Conservation (phyloP, 176 grass and related monocot species). For the Zea luxurians region DNA sequence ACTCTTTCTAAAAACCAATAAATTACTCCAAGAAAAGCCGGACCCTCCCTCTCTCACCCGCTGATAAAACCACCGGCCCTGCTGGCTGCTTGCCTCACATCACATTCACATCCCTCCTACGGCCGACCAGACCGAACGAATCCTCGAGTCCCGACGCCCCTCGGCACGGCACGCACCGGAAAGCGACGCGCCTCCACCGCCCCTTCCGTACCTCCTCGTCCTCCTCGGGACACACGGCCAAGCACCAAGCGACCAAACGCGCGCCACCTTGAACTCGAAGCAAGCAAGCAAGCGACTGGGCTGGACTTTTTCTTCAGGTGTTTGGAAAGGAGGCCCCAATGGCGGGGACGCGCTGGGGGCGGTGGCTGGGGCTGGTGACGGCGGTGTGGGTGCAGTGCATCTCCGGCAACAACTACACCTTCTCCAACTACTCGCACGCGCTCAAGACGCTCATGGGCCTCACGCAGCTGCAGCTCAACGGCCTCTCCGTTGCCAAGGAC, state of each 20-base stretch:
- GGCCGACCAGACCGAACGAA: too few species aligned
- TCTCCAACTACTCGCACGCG: constrained; percentile 93
- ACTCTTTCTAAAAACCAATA: too few species aligned
- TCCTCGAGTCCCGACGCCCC: neutral
- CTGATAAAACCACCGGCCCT: too few species aligned
- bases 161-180: neutral
- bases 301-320: neutral
- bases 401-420: constrained; percentile 99
- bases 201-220: constrained; percentile 34
- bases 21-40: neutral
- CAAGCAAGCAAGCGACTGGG: neutral
- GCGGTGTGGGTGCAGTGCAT: constrained; percentile 99
- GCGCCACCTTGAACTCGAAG: constrained; percentile 1
- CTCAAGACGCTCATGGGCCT: constrained; percentile 88
- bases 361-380: constrained; percentile 82
- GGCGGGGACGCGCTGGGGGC: constrained; percentile 51
- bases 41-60: too few species aligned
- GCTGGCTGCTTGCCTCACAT: too few species aligned
- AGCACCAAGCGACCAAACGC: neutral
- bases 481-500: constrained; percentile 97
- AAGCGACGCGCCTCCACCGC: constrained; percentile 50
- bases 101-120: too few species aligned
- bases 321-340: constrained; percentile 4
- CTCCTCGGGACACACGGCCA: constrained; percentile 19
- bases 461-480: constrained; percentile 91